Evolutionary conservation across 2,329 filamentous ascomycete genomes (phyloP).

Genomic region (Cladorrhinum sp.): DNA sequence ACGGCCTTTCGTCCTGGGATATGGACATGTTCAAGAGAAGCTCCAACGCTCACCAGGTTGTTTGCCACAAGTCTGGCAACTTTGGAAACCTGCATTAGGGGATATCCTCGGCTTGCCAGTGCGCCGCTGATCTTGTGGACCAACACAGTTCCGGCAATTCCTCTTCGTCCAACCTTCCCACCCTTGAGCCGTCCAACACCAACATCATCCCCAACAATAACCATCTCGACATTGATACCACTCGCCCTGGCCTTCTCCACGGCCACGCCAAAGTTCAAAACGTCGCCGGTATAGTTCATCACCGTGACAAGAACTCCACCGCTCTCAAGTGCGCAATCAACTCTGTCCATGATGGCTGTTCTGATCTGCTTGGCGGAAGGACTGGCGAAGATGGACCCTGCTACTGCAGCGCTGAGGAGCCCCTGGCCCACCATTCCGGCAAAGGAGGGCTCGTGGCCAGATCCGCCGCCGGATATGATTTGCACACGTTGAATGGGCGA

Average conservation of each 20-base stretch:
- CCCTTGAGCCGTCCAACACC: constrained; percentile 77
- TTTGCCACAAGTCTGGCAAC: constrained; percentile 69
- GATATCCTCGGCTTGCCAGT: constrained; percentile 67
- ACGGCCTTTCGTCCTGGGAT: constrained; percentile 69
- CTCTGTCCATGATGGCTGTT: constrained; percentile 67
- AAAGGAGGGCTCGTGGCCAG: constrained; percentile 87
- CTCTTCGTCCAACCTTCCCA: constrained; percentile 88
- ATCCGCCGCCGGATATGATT: constrained; percentile 83
- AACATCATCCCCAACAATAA: constrained; percentile 88
- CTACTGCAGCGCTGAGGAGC: constrained; percentile 75
- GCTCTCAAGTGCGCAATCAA: constrained; percentile 48
- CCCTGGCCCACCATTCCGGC: constrained; percentile 80
- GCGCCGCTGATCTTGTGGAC: constrained; percentile 90
- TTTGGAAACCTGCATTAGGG: constrained; percentile 67
- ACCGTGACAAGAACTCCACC: constrained; percentile 80
- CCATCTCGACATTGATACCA: constrained; percentile 78
- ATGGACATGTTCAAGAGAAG: constrained; percentile 86
- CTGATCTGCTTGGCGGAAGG: constrained; percentile 78
- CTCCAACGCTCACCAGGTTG: constrained; percentile 82
- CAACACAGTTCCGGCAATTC: constrained; percentile 86
- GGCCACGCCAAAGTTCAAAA: constrained; percentile 90
- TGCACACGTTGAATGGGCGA: constrained; percentile 62
- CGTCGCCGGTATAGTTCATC: constrained; percentile 91
- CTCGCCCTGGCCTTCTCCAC: constrained; percentile 86
- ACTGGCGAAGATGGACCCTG: constrained; percentile 79